Percentiles rank a stretch among this genome's conserved stretches.
These are phyloP conservation scores for Schwanniomyces occidentalis DNA, from an alignment of 805 yeast genomes.

Conservation along the genomic window DNA sequence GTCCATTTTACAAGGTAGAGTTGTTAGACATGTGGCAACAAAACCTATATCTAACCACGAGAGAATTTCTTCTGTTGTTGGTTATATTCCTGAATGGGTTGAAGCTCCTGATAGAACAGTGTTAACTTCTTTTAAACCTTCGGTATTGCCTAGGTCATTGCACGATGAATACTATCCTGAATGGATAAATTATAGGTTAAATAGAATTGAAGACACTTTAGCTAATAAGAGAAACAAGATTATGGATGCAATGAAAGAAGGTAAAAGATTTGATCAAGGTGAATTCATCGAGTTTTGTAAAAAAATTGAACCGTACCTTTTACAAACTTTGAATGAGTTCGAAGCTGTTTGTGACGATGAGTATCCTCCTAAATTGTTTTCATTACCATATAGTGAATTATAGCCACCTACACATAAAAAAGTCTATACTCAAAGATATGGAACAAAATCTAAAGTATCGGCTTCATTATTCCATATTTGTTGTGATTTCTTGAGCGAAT, in stretches of 20 bases:
- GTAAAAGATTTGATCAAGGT: constrained; percentile 34
- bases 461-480: no score
- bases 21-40: constrained; percentile 21
- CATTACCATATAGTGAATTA: constrained; percentile 15
- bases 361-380: constrained; percentile 16
- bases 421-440: no score
- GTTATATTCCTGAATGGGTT: constrained; percentile 42
- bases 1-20: constrained; percentile 23
- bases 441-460: no score
- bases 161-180: constrained; percentile 32
- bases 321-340: constrained; percentile 31
- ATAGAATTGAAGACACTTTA: constrained; percentile 24
- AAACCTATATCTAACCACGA: constrained; percentile 31
- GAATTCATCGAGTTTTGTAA: constrained; percentile 30
- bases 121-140: constrained; percentile 42
- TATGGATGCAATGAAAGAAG: constrained; percentile 3
- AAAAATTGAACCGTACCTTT: constrained; percentile 27
- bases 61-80: constrained; percentile 44
- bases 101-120: constrained; percentile 39
- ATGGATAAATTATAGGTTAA: constrained; percentile 31
- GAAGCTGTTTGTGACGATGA: constrained; percentile 21
- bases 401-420: no score
- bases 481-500: no score
- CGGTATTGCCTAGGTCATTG: constrained; percentile 29
- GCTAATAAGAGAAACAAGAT: constrained; percentile 11